Percentiles rank a stretch among this genome's conserved stretches.
phyloP scores from a whole-genome alignment of 139 green algal genomes.

The Coelastrella sp. region DNA sequence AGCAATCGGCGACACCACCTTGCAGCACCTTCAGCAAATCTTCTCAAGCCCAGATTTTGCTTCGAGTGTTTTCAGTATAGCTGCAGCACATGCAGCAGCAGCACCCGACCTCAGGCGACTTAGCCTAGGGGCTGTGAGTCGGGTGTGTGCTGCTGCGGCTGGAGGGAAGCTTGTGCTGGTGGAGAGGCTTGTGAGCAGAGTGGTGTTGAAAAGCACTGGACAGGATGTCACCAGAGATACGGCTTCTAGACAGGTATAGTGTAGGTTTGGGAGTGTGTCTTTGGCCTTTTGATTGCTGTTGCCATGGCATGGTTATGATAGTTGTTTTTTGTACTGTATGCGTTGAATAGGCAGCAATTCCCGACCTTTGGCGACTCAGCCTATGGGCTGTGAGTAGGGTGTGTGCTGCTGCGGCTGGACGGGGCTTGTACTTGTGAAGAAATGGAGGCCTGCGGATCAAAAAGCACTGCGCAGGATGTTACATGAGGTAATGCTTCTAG shows the following conservation, averaged over 20 bases:
- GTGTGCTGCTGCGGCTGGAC: constrained; percentile 15
- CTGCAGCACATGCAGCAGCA: constrained; percentile 17
- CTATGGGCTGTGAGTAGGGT: background rate
- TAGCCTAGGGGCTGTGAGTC: background rate
- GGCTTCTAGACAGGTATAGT: constrained; percentile 8
- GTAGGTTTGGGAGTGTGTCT: too few species aligned
- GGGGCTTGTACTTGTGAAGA: too few species aligned
- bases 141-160: constrained; percentile 14
- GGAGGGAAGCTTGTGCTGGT: constrained; percentile 22
- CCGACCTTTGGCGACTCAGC: background rate
- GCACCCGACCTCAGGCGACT: constrained; percentile 12
- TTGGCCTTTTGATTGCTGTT: too few species aligned
- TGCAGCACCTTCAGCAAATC: constrained; percentile 28
- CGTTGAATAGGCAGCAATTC: too few species aligned
- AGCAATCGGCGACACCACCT: background rate
- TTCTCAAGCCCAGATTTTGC: constrained; percentile 51
- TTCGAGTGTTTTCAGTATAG: constrained; percentile 33
- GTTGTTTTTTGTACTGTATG: too few species aligned
- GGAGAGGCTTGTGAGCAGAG: constrained; percentile 8
- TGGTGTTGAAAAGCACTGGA: constrained; percentile 21
- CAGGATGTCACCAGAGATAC: constrained; percentile 23
- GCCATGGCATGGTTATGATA: too few species aligned
- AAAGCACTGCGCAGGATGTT: too few species aligned
- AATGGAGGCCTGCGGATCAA: too few species aligned
- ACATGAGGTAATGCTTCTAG: too few species aligned